Percentiles rank a stretch among this genome's conserved stretches.
These are phyloP conservation scores for Fusarium denticulatum DNA, from an alignment of 2,329 filamentous ascomycete species.

Conservation along the genomic window DNA sequence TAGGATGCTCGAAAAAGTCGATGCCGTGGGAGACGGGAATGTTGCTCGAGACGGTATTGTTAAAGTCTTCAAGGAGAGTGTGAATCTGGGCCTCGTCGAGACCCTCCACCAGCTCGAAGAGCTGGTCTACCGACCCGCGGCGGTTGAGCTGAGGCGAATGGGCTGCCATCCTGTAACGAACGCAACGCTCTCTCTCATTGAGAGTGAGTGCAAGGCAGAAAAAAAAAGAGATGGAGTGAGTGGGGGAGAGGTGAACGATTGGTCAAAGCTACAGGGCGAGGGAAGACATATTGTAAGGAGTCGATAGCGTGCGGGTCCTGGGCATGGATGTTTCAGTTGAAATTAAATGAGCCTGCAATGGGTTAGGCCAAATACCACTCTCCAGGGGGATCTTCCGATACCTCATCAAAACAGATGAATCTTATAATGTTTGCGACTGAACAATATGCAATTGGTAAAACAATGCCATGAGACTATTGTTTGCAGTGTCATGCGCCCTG, in stretches of 20 bases:
- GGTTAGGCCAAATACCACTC: conserved; percentile 4
- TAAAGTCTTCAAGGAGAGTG: conserved; percentile 33
- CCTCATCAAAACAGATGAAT: conserved; percentile 1
- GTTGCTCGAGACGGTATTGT: conserved; percentile 37
- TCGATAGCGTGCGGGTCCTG: not conserved
- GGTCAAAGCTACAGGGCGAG: conserved; percentile 17
- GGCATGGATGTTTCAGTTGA: conserved; percentile 24
- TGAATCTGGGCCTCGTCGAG: conserved; percentile 37
- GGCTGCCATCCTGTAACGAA: conserved; percentile 13
- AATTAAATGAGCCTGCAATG: conserved; percentile 13
- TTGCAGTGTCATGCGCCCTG: not conserved
- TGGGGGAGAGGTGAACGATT: conserved; percentile 26
- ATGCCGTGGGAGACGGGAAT: conserved; percentile 36
- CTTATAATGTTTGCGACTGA: not conserved
- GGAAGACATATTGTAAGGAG: conserved; percentile 8
- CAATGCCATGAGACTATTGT: not conserved
- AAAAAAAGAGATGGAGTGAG: not conserved
- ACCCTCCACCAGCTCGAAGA: conserved; percentile 35
- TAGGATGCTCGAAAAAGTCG: conserved; percentile 32
- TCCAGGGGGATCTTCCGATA: conserved; percentile 20
- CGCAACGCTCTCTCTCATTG: conserved; percentile 9
- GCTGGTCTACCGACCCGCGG: conserved; percentile 37
- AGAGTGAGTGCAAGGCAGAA: not conserved
- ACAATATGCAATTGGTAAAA: not conserved
- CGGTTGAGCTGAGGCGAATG: conserved; percentile 11